These are phyloP conservation scores for Pichia kluyveri DNA, from an alignment of 805 yeast species.

Conservation along the genomic window DNA sequence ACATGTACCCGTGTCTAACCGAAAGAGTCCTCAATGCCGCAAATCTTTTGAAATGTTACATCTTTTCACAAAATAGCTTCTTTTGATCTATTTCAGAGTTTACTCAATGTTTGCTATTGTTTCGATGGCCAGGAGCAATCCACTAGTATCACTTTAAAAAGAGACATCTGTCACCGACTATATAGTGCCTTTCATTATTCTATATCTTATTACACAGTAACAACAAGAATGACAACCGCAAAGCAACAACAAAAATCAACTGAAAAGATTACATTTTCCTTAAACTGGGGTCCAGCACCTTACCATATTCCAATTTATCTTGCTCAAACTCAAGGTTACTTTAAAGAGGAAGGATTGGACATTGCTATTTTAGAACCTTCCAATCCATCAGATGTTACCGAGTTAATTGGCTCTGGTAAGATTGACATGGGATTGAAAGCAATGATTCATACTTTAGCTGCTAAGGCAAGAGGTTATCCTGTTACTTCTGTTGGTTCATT, in stretches of 20 bases:
- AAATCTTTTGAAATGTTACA: too few species aligned
- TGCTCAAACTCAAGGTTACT: constrained; percentile 42
- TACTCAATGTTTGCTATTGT: too few species aligned
- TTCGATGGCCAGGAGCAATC: too few species aligned
- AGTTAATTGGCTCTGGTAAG: constrained; percentile 47
- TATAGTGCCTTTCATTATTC: too few species aligned
- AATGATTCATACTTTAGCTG: constrained; percentile 52
- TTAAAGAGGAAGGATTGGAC: constrained; percentile 40
- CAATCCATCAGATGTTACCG: constrained; percentile 51
- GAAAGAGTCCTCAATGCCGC: constrained; percentile 28
- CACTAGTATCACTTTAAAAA: too few species aligned
- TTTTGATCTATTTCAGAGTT: too few species aligned
- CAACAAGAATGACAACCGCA: too few species aligned
- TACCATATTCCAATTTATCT: constrained; percentile 45
- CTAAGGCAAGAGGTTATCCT: constrained; percentile 49
- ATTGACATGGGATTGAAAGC: constrained; percentile 53
- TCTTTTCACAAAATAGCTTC: too few species aligned
- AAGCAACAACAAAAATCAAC: constrained; percentile 19
- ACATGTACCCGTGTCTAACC: constrained; percentile 31
- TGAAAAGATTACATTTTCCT: constrained; percentile 39
- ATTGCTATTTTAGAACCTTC: constrained; percentile 47
- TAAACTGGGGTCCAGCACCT: constrained; percentile 49
- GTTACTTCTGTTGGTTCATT: constrained; percentile 48
- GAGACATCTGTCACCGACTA: too few species aligned
- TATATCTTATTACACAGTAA: too few species aligned